Evolutionary conservation across 2,329 filamentous ascomycete species (phyloP).

Genomic region (Monilinia aucupariae): DNA sequence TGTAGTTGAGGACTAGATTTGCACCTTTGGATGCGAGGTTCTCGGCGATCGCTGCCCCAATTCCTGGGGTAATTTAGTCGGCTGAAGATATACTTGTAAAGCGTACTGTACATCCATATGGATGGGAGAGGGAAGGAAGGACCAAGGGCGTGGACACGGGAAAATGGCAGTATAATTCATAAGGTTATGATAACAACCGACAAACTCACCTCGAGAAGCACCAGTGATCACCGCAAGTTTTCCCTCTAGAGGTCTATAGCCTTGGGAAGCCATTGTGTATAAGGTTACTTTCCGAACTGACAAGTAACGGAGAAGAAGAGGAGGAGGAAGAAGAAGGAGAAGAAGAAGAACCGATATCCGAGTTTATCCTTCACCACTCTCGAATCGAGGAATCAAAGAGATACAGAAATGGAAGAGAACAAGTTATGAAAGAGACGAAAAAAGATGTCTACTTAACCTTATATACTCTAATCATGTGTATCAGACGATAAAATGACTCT

Average conservation of each 20-base stretch:
- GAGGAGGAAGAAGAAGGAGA: no score
- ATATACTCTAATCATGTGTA: constrained; percentile 1
- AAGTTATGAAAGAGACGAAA: not conserved
- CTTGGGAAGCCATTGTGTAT: constrained; percentile 17
- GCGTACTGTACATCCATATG: not conserved
- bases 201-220: constrained; percentile 61
- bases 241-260: constrained; percentile 50
- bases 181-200: not conserved
- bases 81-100: not conserved
- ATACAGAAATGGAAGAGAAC: not conserved
- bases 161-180: not conserved
- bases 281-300: constrained; percentile 14
- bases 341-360: not conserved
- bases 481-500: not conserved
- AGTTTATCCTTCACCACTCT: not conserved
- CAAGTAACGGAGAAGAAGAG: not conserved
- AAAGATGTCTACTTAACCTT: not conserved
- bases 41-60: constrained; percentile 58
- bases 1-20: constrained; percentile 60
- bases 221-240: constrained; percentile 77
- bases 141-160: not conserved
- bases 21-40: constrained; percentile 67
- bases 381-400: not conserved
- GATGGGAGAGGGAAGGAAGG: not conserved
- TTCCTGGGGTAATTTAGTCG: constrained; percentile 48